A percentile compares a stretch with the other conserved stretches of the same genome.
Conservation (phyloP, 129 eudicot genomes). For the Chrysanthemum lavandulifolium region DNA sequence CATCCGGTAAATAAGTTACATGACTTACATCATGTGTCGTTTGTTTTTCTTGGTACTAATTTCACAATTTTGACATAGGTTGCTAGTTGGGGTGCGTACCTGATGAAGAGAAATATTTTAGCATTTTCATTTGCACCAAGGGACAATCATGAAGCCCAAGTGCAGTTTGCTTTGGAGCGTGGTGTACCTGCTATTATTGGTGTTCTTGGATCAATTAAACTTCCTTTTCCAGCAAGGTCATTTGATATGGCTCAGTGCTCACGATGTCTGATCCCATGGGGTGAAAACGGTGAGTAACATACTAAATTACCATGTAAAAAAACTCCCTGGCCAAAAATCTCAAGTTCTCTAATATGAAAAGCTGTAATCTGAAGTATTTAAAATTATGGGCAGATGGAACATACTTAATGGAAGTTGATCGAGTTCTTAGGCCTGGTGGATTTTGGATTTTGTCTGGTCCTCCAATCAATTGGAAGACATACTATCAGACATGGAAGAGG, state of each 20-base stretch:
- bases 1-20: too few species aligned
- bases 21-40: too few species aligned
- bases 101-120: conserved; percentile 84
- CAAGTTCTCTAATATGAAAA: neutral
- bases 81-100: conserved; percentile 98
- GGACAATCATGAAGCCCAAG: conserved; percentile 98
- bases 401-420: conserved; percentile 92
- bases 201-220: conserved; percentile 79
- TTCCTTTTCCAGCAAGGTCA: conserved; percentile 88
- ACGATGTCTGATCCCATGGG: conserved; percentile 88
- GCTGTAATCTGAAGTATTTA: neutral
- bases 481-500: conserved; percentile 76
- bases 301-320: neutral
- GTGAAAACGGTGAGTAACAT: conserved; percentile 55
- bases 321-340: neutral
- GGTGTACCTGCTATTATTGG: conserved; percentile 95
- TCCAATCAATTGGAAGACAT: conserved; percentile 94
- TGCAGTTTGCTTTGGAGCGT: conserved; percentile 91
- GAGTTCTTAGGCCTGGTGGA: conserved; percentile 98
- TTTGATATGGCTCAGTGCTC: conserved; percentile 98
- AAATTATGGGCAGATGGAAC: conserved; percentile 57
- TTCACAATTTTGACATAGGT: conserved; percentile 43
- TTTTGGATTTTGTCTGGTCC: conserved; percentile 98
- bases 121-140: conserved; percentile 95
- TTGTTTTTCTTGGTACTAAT: conserved; percentile 5